These are phyloP conservation scores for Exophiala sp. DNA, from an alignment of 2,329 filamentous ascomycete genomes.

Conservation along the genomic window DNA sequence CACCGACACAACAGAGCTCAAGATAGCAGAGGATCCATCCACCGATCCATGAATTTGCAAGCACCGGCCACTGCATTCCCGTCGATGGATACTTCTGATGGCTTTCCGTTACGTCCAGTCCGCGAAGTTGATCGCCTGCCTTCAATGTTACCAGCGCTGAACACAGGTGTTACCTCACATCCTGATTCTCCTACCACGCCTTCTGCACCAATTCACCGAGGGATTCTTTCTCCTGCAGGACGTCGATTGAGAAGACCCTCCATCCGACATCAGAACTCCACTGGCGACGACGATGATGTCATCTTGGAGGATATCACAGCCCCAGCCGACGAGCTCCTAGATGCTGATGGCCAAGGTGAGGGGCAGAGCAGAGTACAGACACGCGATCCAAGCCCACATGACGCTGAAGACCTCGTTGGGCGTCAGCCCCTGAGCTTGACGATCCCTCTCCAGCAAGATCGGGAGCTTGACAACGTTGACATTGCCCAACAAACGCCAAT, in stretches of 20 bases:
- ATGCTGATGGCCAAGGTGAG: slow-evolving; percentile 68
- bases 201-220: slow-evolving; percentile 61
- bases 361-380: slow-evolving; percentile 53
- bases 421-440: slow-evolving; percentile 60
- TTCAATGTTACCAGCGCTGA: slow-evolving; percentile 71
- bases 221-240: slow-evolving; percentile 52
- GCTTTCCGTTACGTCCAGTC: slow-evolving; percentile 71
- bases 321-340: slow-evolving; percentile 49
- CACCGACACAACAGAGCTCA: slow-evolving; percentile 46
- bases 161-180: slow-evolving; percentile 73
- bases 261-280: slow-evolving; percentile 79
- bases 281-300: slow-evolving; percentile 82
- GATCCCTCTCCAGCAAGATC: slow-evolving; percentile 75
- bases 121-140: slow-evolving; percentile 78
- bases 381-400: slow-evolving; percentile 24
- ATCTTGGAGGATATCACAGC: slow-evolving; percentile 78
- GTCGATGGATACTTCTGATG: slow-evolving; percentile 65
- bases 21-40: slow-evolving; percentile 42
- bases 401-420: slow-evolving; percentile 10
- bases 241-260: slow-evolving; percentile 69
- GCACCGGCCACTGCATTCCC: slow-evolving; percentile 65
- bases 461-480: slow-evolving; percentile 85
- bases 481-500: slow-evolving; percentile 82
- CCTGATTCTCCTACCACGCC: slow-evolving; percentile 89
- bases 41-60: slow-evolving; percentile 58